A percentile compares a stretch with the other conserved stretches of the same genome.
These are phyloP conservation scores for Zoysia matrella DNA, from an alignment of 202 grass and related monocot genomes.

Conservation along the genomic window DNA sequence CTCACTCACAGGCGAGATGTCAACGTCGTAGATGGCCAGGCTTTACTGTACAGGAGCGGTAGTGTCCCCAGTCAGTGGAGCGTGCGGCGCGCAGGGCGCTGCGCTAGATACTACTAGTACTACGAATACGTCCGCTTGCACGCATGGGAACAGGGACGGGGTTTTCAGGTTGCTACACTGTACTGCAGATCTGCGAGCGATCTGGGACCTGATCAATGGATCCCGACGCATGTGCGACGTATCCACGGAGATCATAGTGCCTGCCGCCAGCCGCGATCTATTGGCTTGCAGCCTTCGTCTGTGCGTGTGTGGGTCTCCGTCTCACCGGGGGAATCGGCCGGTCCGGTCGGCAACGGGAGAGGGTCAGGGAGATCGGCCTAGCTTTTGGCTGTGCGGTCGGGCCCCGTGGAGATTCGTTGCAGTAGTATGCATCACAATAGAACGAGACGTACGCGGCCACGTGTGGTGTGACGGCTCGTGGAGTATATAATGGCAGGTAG, in stretches of 20 bases:
- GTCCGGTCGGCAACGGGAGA: background rate
- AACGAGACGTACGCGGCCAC: constrained; percentile 26
- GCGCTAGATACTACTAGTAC: no score
- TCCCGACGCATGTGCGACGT: constrained; percentile 23
- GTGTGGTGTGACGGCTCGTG: constrained; percentile 35
- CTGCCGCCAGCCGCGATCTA: background rate
- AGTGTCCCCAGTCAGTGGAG: background rate
- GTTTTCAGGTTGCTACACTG: background rate
- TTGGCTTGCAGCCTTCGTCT: background rate
- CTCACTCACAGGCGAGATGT: background rate
- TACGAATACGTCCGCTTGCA: no score
- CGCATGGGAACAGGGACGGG: no score
- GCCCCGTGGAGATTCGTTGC: constrained; percentile 33
- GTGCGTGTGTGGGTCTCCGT: background rate
- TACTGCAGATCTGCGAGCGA: constrained; percentile 6
- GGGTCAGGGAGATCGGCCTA: background rate
- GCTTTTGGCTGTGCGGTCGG: constrained; percentile 3
- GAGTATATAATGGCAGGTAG: constrained; percentile 26
- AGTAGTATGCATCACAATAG: background rate
- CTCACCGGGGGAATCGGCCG: no score
- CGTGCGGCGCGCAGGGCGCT: background rate
- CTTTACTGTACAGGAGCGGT: background rate
- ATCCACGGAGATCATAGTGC: background rate
- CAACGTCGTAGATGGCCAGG: background rate
- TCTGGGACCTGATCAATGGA: constrained; percentile 4